phyloP scores from a whole-genome alignment of 768 basidiomycete genomes.

The Pholiota microspora region DNA sequence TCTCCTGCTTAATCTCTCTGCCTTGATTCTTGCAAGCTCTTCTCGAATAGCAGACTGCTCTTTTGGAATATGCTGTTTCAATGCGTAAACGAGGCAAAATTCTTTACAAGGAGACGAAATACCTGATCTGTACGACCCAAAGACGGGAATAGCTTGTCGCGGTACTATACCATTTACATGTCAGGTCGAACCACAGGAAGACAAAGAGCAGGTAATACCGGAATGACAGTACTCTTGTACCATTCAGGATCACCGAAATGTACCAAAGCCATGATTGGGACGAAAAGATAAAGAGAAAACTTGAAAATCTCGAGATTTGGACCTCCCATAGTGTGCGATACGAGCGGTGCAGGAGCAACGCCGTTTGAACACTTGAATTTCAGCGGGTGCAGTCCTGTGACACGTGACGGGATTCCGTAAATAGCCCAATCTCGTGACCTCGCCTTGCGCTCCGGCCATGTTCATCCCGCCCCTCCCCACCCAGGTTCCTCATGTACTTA shows the following conservation, averaged over 20 bases:
- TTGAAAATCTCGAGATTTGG: conserved; percentile 90
- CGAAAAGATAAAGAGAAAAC: conserved; percentile 83
- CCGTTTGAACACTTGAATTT: too few relatives aligned
- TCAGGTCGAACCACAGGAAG: not conserved
- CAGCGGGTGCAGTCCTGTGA: too few relatives aligned
- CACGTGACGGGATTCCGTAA: too few relatives aligned
- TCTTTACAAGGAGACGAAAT: conserved; percentile 7
- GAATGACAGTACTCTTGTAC: conserved; percentile 77
- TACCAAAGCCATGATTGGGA: conserved; percentile 75
- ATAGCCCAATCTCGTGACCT: too few relatives aligned
- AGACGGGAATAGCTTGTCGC: conserved; percentile 68
- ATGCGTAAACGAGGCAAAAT: not conserved
- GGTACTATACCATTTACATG: conserved; percentile 46
- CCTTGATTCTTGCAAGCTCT: conserved; percentile 71
- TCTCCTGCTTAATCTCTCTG: conserved; percentile 50
- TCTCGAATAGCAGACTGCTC: conserved; percentile 64
- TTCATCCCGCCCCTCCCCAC: too few relatives aligned
- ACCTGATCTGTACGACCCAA: conserved; percentile 55
- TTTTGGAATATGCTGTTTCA: conserved; percentile 54
- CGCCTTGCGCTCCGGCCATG: too few relatives aligned
- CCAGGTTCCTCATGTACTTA: too few relatives aligned
- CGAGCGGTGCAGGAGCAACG: not conserved
- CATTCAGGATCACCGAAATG: conserved; percentile 89
- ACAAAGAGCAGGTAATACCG: conserved; percentile 39
- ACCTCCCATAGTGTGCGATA: conserved; percentile 48